These are phyloP conservation scores for Lasiodiplodia hormozganensis DNA, from an alignment of 2,329 filamentous ascomycete genomes.

Conservation along the genomic window DNA sequence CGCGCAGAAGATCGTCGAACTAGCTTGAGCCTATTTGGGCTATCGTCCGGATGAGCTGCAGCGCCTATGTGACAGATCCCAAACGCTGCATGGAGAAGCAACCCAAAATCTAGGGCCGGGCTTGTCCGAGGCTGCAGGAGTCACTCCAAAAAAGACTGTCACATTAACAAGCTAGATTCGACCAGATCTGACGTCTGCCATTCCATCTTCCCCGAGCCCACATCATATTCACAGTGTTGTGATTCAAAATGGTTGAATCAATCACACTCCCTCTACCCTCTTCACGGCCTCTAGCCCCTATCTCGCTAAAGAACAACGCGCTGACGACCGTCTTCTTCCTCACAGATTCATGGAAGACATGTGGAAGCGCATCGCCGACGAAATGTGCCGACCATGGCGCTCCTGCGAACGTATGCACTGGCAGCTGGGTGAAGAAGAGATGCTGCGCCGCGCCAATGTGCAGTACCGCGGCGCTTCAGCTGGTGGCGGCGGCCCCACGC, in stretches of 20 bases:
- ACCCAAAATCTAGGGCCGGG: neutral
- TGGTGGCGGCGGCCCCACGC: slow-evolving; percentile 4
- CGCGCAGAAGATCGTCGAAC: slow-evolving; percentile 19
- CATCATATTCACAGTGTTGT: neutral
- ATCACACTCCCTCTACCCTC: neutral
- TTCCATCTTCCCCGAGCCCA: neutral
- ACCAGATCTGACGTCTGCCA: neutral
- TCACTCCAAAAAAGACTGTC: neutral
- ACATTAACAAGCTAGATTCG: neutral
- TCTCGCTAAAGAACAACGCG: neutral
- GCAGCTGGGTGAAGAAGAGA: slow-evolving; percentile 91
- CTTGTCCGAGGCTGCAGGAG: neutral
- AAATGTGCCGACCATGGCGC: slow-evolving; percentile 94
- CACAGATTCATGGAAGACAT: slow-evolving; percentile 93
- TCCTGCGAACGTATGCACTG: slow-evolving; percentile 98
- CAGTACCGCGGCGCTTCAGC: slow-evolving; percentile 71
- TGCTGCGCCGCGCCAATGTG: slow-evolving; percentile 88
- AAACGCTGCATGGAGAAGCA: neutral
- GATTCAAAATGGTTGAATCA: neutral
- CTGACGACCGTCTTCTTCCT: slow-evolving; percentile 30
- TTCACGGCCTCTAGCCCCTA: neutral
- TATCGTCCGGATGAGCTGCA: slow-evolving; percentile 1
- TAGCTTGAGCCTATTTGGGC: slow-evolving; percentile 11
- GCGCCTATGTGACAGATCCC: slow-evolving; percentile 3
- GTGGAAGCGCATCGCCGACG: slow-evolving; percentile 95